phyloP scores from a whole-genome alignment of 768 basidiomycete genomes.

The Psilocybe cyanescens region DNA sequence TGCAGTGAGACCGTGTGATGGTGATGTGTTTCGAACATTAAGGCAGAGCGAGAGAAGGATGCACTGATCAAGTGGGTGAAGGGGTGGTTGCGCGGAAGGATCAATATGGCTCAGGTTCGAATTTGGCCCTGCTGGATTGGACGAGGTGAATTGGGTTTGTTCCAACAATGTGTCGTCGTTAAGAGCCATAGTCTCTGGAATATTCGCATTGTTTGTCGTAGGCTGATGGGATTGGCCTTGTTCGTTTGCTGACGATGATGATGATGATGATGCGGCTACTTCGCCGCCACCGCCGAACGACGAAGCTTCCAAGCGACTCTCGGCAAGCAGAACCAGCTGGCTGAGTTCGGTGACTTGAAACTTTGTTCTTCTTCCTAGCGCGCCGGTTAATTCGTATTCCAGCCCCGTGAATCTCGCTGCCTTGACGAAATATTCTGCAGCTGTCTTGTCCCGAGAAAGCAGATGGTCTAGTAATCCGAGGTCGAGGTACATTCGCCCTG shows the following conservation, averaged over 20 bases:
- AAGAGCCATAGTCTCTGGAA: slow-evolving; percentile 82
- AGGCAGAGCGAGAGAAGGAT: slow-evolving; percentile 91
- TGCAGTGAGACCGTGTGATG: slow-evolving; percentile 85
- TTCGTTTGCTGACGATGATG: slow-evolving; percentile 4
- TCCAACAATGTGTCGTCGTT: slow-evolving; percentile 98
- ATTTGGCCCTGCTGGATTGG: slow-evolving; percentile 48
- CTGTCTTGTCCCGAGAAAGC: slow-evolving; percentile 75
- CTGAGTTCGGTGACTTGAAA: slow-evolving; percentile 86
- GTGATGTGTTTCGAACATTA: slow-evolving; percentile 88
- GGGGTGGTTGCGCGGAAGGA: slow-evolving; percentile 80
- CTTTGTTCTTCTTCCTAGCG: slow-evolving; percentile 91
- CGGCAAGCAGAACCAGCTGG: slow-evolving; percentile 93
- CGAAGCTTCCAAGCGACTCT: slow-evolving; percentile 58
- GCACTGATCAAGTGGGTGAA: slow-evolving; percentile 93
- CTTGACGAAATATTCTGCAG: slow-evolving; percentile 75
- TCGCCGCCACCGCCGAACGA: neutral
- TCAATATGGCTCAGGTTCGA: slow-evolving; percentile 72
- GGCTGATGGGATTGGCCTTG: neutral
- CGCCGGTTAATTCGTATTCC: slow-evolving; percentile 91
- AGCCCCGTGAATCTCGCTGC: slow-evolving; percentile 80
- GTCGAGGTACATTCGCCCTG: slow-evolving; percentile 73
- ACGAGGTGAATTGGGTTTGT: slow-evolving; percentile 88
- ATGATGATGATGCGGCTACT: slow-evolving; percentile 6
- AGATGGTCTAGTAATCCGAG: slow-evolving; percentile 79
- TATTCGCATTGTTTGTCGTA: slow-evolving; percentile 17